phyloP scores from a whole-genome alignment of 2,329 filamentous ascomycete species.

The Fusarium incarnatum region DNA sequence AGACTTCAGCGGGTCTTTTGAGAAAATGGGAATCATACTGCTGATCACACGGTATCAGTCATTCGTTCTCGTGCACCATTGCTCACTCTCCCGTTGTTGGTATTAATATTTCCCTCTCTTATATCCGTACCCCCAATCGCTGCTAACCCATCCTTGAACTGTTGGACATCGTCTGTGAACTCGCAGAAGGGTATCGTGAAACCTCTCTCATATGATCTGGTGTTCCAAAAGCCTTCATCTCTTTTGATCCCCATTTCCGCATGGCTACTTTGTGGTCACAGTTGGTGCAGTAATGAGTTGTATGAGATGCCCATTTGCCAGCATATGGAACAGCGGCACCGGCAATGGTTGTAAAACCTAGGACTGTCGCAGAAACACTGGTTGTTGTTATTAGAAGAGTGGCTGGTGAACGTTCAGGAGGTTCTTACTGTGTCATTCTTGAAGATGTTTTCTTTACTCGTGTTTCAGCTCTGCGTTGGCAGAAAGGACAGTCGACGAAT shows the following conservation, averaged over 20 bases:
- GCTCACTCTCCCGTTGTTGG: background rate
- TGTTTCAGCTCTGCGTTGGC: conserved; percentile 33
- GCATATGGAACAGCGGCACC: conserved; percentile 41
- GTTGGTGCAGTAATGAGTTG: conserved; percentile 40
- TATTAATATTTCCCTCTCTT: background rate
- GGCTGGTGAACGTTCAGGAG: rapidly evolving
- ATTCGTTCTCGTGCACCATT: background rate
- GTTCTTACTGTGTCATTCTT: conserved; percentile 36
- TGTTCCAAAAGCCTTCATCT: conserved; percentile 36
- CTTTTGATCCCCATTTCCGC: conserved; percentile 17
- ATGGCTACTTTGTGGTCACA: conserved; percentile 41
- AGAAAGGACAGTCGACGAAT: conserved; percentile 43
- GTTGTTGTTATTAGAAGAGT: background rate
- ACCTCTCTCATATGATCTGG: conserved; percentile 39
- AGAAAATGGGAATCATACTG: background rate
- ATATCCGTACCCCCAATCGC: background rate
- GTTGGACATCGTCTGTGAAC: background rate
- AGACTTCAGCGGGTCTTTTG: background rate
- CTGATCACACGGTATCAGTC: background rate
- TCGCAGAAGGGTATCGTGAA: conserved; percentile 29
- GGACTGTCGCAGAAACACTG: conserved; percentile 34
- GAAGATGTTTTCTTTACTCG: conserved; percentile 40
- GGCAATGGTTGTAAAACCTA: conserved; percentile 38
- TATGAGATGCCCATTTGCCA: conserved; percentile 34
- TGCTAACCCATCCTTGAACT: background rate